Base-by-base conservation (phyloP, 2,329 filamentous ascomycete genomes). In the Rutstroemia sydowiana region DNA sequence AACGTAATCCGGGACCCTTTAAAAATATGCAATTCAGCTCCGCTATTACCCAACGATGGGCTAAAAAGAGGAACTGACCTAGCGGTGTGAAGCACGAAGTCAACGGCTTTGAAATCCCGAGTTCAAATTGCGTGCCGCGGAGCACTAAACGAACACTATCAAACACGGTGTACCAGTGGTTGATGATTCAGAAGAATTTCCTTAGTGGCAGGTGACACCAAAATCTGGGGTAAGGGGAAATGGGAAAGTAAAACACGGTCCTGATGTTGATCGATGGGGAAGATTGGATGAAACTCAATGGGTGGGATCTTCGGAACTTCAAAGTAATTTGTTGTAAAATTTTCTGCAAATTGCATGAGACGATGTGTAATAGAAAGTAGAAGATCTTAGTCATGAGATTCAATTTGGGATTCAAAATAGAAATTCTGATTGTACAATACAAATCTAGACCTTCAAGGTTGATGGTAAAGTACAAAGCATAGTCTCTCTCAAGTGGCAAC, bases 331-430 rank as follows among this genome's bases (percentile, higher is more conserved):
- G n/a, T n/a, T 32, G n/a, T 18, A 37, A 9, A 18, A 18, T 9
- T 16, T 9, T 16, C 13, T 18, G 34, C 10, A 18, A 18, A 37
- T 14, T 18, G 47, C 20, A 49, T 28, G 36, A 21, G 40, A 41
- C 39, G 48, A 55, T 59, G 21, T 55, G 60, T 62, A 61, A 64
- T 61, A 40, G 32, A 32, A 59, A 57, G 54, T 60, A 61, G 59
- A 61, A 30, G 47, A 45, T 42, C 37, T 59, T 57, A 59, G 61
- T 63, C 60, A 64, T 61, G 59, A 51, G 56, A 60, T 59, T 57
- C 32, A 42, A 31, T 40, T 36, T 41, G 37, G 20, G 37, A 20
- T 20, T 20, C 34, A 18, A 48, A 41, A 20, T 28, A 18, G 16
- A 34, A 44, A 28, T 51, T 40, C 42, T 36, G 45, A 39, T 31